Evolutionary conservation across 2,329 filamentous ascomycete species (phyloP), one percentile per base, ranked within the genome.

Genomic region (Paraconiothyrium brasiliense): DNA sequence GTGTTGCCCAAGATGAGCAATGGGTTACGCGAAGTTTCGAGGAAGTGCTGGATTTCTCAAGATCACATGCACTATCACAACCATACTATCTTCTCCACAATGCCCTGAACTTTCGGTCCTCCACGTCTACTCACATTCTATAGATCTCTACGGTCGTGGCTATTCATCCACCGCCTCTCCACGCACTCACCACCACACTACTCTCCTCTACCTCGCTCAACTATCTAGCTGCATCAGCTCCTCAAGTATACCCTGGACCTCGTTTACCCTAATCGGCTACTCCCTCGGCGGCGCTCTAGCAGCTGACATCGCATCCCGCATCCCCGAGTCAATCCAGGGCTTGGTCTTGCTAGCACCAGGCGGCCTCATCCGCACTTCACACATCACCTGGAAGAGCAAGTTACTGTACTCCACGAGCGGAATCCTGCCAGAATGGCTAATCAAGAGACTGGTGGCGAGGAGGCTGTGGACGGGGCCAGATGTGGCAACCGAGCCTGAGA

Each of bases 291-390:
- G 92, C 39, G 91, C 90, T 14, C 85, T 96, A 44, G 85, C 86
- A 1, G 88, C 87, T 10, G 84, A 88, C 22, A 94, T 95, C 72
- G 86, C 91, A 1, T 84, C 86, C 1, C 87, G 87, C 72, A 92
- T 92, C 71, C 87, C 91, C 0, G 78, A 86, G 51, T 81, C 94
- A 59, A 84, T 97, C 14, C 84, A 85, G 13, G 87, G 85, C 10
- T 82, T 97, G 24, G 83, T 95, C 11, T 85, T 97, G 6, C 85
- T 97, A 46, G 92, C 93, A 0, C 93, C 94, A 0, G 85, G 89
- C 0, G 94, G 94, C 0, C 83, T 97, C 48, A 87, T 97, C 52
- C 85, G 90, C n/a, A 78, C 81, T 4, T 80, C 81, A 14, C 87
- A 90, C 70, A 84, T 92, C 59, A 84, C 85, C 60, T 85, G 85